Base-by-base conservation (phyloP, 768 basidiomycete species). In the Mycena indigotica region DNA sequence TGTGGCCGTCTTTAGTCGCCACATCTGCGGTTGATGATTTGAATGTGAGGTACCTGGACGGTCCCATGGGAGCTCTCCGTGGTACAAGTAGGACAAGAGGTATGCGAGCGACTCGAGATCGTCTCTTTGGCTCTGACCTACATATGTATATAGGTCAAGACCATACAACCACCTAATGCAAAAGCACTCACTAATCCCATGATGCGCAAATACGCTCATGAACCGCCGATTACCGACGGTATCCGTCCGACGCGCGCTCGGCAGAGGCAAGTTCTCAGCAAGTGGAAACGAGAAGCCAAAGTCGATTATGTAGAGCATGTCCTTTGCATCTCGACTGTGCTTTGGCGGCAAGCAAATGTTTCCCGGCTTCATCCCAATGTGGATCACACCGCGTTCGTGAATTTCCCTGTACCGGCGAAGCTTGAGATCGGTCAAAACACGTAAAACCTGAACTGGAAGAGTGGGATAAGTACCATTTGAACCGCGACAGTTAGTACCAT, bases 71-170 rank as follows among this genome's bases (percentile, higher is more conserved):
- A 75, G 64, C 10, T 52, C 46, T 3, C 67, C 71, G 40, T 72
- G 70, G 29, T 61, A 60, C 38, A 75, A 64, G 53, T 67, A 73
- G 4, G 74, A 70, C 6, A 75, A 65, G 15, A 75, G 65, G 54
- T 72, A 75, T 2, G 69, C 74, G 19, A 76, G 62, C 6, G 72
- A 71, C 53, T 77, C 74, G 17, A 77, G 62, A 50, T 75, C 72
- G 59, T 75, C 73, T 28, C 72, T 64, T 39, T 70, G 71, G n/a
- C 71, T 72, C 51, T 71, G 72, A 23, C 65, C 73, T 5, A 30
- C 21, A 21, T n/a, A 2, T 28, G 29, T 19, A 23, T 44, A 24
- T n/a, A 39, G 32, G 19, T 28, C 28, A 19, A 39, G 28, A 30
- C 16, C 39, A n/a, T n/a, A n/a, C n/a, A n/a, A n/a, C n/a, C n/a